Evolutionary conservation across 768 basidiomycete genomes (phyloP), one percentile per base, ranked within the genome.

Genomic region (Leccinellum albellum): DNA sequence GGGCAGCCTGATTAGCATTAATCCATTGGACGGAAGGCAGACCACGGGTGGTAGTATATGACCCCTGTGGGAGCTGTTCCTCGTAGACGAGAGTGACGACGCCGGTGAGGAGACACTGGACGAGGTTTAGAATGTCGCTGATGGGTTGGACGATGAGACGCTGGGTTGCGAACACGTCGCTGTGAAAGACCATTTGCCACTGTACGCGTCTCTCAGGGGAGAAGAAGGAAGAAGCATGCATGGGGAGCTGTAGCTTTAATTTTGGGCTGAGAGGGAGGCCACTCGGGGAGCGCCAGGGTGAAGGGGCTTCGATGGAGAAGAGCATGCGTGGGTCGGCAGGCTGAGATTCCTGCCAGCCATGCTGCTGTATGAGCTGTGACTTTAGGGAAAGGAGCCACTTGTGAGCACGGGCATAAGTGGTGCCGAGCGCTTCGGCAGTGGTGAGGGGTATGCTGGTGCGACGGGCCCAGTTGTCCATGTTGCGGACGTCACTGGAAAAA

Each of bases 121-220:
- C 69, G 56, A 88, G 78, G 68, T 79, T 79, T 57, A 88, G 76
- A 62, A 88, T 84, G 70, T 88, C 86, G 71, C 80, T 83, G 69
- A 88, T 81, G 49, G 87, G 87, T 29, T 82, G 80, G 54, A 83
- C 82, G 62, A 85, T 81, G 70, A 86, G 85, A 32, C 86, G 78
- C 55, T 86, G 80, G 28, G 83, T 85, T 65, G 86, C 85, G 73
- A 88, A 88, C 51, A 84, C 82, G 71, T 87, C 86, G 65, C 82
- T 83, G 69, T 87, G 89, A 68, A 93, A 93, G 64, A 91, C 88
- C 89, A 91, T 91, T 70, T 91, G 84, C 90, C 91, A 93, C 69
- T 91, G 89, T 47, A 91, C 82, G 58, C 88, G 83, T 63, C 90
- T 77, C 69, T 92, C 88, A 12, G 89, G 89, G 50, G 86, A 88